Conservation (phyloP, 805 yeast genomes). For the Barnettozyma populi region DNA sequence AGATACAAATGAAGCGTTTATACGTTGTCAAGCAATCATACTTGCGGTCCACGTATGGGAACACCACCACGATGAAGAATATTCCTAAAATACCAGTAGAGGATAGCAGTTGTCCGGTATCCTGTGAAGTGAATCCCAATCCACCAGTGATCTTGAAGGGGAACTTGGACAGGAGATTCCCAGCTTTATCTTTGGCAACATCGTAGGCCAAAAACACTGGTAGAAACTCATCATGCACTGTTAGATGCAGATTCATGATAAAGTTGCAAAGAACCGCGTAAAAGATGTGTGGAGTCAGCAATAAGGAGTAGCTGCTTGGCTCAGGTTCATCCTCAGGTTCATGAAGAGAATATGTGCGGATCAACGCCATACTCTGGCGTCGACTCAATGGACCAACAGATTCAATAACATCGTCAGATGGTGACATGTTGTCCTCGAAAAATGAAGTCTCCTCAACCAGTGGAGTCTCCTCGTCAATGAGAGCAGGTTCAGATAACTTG, state of each 20-base stretch:
- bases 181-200: conserved; percentile 11
- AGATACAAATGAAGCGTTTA: conserved; percentile 11
- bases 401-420: conserved; percentile 21
- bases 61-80: conserved; percentile 13
- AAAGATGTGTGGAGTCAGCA: conserved; percentile 28
- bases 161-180: conserved; percentile 12
- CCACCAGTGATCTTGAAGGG: conserved; percentile 22
- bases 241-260: conserved; percentile 39
- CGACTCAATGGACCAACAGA: conserved; percentile 27
- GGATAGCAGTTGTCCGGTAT: conserved; percentile 19
- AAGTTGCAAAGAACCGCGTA: conserved; percentile 35
- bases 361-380: conserved; percentile 28
- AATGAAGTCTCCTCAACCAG: conserved; percentile 13
- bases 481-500: background rate
- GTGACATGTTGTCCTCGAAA: too few species aligned
- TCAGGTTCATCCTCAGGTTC: conserved; percentile 26
- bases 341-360: conserved; percentile 28
- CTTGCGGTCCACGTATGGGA: conserved; percentile 21
- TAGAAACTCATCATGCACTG: conserved; percentile 48
- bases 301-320: conserved; percentile 17
- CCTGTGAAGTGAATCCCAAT: conserved; percentile 14
- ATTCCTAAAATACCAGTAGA: conserved; percentile 20
- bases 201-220: conserved; percentile 47
- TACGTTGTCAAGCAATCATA: conserved; percentile 18
- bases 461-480: conserved; percentile 14